phyloP scores from a whole-genome alignment of 805 yeast species.

The Lipomyces yamadae region DNA sequence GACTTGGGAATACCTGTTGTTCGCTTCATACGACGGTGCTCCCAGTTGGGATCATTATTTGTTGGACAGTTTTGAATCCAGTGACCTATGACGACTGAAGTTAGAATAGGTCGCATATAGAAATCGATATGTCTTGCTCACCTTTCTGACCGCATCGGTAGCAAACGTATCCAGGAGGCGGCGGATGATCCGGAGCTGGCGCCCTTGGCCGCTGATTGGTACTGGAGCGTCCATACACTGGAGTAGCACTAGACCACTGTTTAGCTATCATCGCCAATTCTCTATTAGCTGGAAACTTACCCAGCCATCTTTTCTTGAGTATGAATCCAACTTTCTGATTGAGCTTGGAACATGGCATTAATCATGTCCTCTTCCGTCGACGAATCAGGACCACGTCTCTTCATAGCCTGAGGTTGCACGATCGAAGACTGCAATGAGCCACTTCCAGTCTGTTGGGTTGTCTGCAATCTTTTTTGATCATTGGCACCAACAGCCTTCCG shows the following conservation, averaged over 20 bases:
- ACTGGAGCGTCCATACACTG: slow-evolving; percentile 56
- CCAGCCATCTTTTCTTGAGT: slow-evolving; percentile 86
- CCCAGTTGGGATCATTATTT: slow-evolving; percentile 88
- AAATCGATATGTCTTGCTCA: neutral
- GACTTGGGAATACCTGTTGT: slow-evolving; percentile 98
- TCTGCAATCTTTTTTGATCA: neutral
- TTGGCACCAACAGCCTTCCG: neutral
- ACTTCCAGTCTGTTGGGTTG: neutral
- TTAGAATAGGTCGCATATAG: neutral
- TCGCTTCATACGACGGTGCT: slow-evolving; percentile 85
- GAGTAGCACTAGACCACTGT: slow-evolving; percentile 61
- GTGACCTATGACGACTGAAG: slow-evolving; percentile 55
- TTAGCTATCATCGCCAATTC: neutral
- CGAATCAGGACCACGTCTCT: slow-evolving; percentile 11
- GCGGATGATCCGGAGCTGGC: slow-evolving; percentile 64
- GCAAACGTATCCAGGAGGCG: slow-evolving; percentile 96
- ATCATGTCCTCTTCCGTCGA: slow-evolving; percentile 79
- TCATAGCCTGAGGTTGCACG: neutral
- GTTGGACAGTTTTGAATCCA: slow-evolving; percentile 97
- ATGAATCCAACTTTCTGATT: slow-evolving; percentile 92
- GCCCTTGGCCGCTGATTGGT: slow-evolving; percentile 26
- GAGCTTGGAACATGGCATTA: slow-evolving; percentile 88
- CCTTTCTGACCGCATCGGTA: slow-evolving; percentile 93
- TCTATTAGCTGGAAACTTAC: slow-evolving; percentile 17
- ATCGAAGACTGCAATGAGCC: neutral